Conservation (phyloP, 2,329 filamentous ascomycete genomes). For the Paracamarosporium sp. region DNA sequence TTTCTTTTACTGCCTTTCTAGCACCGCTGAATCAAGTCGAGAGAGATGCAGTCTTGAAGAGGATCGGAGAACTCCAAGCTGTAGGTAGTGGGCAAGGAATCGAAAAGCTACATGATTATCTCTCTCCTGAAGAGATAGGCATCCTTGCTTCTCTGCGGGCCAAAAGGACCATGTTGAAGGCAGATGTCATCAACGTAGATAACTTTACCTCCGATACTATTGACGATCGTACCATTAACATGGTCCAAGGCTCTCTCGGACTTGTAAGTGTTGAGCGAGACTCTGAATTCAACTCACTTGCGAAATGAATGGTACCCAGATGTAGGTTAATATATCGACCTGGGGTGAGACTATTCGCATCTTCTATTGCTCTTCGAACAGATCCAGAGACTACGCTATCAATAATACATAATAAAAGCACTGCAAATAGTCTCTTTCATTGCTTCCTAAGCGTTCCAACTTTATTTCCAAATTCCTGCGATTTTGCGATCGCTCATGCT, state of each 20-base stretch:
- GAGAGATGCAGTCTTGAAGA: background rate
- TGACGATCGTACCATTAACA: background rate
- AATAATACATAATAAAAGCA: no score
- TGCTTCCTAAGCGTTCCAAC: no score
- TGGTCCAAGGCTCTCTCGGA: background rate
- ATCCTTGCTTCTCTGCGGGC: background rate
- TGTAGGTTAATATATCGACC: no score
- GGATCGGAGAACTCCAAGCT: background rate
- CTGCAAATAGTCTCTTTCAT: no score
- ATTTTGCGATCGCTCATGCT: no score
- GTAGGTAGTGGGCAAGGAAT: background rate
- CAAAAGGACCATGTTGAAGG: background rate
- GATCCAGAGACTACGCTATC: no score
- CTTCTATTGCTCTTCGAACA: no score
- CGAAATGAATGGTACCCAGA: no score
- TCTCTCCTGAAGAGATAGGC: background rate
- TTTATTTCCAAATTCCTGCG: no score
- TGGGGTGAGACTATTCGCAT: no score
- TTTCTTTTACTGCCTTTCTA: background rate
- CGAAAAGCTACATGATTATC: background rate
- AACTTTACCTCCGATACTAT: background rate
- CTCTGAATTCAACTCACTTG: no score
- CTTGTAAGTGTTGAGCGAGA: no score
- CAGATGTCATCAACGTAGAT: background rate
- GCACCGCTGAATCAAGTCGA: background rate